Conservation (phyloP, 2,329 filamentous ascomycete species). For the Coleophoma crateriformis region DNA sequence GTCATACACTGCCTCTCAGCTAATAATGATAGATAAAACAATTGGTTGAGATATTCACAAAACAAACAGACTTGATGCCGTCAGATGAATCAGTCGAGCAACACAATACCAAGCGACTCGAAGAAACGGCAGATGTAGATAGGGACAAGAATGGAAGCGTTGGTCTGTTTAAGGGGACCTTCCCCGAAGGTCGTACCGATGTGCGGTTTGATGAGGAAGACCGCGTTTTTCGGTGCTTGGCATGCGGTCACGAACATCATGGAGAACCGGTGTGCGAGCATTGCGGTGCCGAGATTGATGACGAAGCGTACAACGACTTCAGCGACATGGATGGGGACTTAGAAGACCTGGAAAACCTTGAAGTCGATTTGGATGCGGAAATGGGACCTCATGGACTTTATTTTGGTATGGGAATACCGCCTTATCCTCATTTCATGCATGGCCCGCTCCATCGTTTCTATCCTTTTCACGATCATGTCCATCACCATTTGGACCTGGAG, state of each 20-base stretch:
- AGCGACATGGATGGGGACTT: constrained; percentile 35
- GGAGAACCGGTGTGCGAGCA: constrained; percentile 46
- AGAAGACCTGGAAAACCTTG: constrained; percentile 9
- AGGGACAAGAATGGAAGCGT: constrained; percentile 48
- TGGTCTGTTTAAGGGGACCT: constrained; percentile 57
- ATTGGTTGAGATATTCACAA: constrained; percentile 57
- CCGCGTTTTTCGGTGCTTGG: constrained; percentile 55
- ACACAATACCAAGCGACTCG: constrained; percentile 48
- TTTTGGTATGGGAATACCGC: not conserved
- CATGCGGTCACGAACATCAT: constrained; percentile 58
- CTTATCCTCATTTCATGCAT: not conserved
- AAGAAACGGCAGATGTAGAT: constrained; percentile 55
- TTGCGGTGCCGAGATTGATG: constrained; percentile 48
- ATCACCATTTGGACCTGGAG: constrained; percentile 8
- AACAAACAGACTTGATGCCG: constrained; percentile 54
- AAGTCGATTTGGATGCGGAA: constrained; percentile 9
- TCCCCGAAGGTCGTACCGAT: constrained; percentile 8
- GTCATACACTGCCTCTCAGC: no score
- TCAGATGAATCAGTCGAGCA: constrained; percentile 58
- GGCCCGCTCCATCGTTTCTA: not conserved
- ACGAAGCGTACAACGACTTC: constrained; percentile 32
- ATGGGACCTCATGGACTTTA: constrained; percentile 8
- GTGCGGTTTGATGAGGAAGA: constrained; percentile 49
- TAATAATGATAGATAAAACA: constrained; percentile 47
- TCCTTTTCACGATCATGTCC: not conserved